Evolutionary conservation across 306 rosid genomes (phyloP).

Genomic region (Clitoria ternatea): DNA sequence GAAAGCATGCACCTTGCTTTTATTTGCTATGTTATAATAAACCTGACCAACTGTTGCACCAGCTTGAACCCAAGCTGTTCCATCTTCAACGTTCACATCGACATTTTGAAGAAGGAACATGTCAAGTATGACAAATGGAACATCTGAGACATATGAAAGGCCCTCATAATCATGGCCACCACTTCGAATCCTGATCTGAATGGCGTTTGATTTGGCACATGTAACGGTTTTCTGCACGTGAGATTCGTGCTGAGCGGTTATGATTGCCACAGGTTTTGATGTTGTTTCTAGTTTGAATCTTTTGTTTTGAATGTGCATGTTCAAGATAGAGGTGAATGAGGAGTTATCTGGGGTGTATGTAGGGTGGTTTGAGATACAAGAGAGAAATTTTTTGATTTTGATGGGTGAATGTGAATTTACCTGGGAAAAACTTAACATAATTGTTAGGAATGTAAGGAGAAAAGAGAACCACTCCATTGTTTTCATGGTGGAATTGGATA

Average conservation of each 20-base stretch:
- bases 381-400: not conserved
- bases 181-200: slow-evolving; percentile 33
- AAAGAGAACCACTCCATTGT: not conserved
- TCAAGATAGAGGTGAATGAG: slow-evolving; percentile 18
- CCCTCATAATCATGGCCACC: slow-evolving; percentile 43
- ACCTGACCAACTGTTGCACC: slow-evolving; percentile 32
- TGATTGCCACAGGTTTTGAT: slow-evolving; percentile 29
- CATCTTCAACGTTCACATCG: not conserved
- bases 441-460: not conserved
- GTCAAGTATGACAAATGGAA: slow-evolving; percentile 23
- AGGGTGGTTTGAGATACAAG: not conserved
- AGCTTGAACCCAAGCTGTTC: slow-evolving; percentile 16
- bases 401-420: not conserved
- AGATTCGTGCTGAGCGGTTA: not conserved
- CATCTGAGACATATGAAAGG: slow-evolving; percentile 21
- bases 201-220: slow-evolving; percentile 16
- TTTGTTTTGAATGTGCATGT: slow-evolving; percentile 5
- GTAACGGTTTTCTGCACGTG: slow-evolving; percentile 23
- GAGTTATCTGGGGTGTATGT: not conserved
- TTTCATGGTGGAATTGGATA: not conserved
- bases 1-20: slow-evolving; percentile 10
- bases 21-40: slow-evolving; percentile 15
- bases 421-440: not conserved
- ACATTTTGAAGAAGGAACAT: slow-evolving; percentile 8
- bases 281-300: slow-evolving; percentile 10